These are phyloP conservation scores for Juncus effusus DNA, from an alignment of 176 grass and related monocot genomes.

Conservation along the genomic window DNA sequence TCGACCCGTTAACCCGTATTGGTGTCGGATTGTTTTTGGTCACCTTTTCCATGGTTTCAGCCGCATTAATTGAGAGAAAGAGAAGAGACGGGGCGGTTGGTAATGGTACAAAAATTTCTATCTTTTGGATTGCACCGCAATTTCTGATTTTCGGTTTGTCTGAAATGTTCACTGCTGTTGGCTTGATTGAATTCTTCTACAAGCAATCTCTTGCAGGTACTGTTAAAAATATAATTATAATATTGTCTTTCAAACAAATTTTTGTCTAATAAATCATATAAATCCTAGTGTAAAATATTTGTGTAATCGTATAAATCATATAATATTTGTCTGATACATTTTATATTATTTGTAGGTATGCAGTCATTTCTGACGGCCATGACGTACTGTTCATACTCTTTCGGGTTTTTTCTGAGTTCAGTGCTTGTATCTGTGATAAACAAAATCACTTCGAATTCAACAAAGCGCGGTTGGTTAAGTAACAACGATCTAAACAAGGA, in stretches of 20 bases:
- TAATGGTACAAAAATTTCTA: slow-evolving; percentile 29
- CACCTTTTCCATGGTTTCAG: slow-evolving; percentile 77
- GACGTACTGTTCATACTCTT: slow-evolving; percentile 96
- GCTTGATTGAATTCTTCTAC: slow-evolving; percentile 99
- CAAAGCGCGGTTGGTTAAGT: slow-evolving; percentile 54
- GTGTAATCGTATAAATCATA: too few species aligned
- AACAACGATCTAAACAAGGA: slow-evolving; percentile 84
- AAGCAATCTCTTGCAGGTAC: slow-evolving; percentile 61
- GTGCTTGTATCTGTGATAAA: slow-evolving; percentile 80
- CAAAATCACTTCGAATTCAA: slow-evolving; percentile 58
- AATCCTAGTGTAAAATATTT: too few species aligned
- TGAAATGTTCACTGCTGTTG: slow-evolving; percentile 98
- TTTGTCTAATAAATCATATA: too few species aligned
- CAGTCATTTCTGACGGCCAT: slow-evolving; percentile 93
- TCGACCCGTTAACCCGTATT: slow-evolving; percentile 81
- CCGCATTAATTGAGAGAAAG: slow-evolving; percentile 56
- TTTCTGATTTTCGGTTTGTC: slow-evolving; percentile 89
- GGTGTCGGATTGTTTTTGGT: slow-evolving; percentile 70
- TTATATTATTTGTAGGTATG: slow-evolving; percentile 38
- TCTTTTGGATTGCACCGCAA: slow-evolving; percentile 90
- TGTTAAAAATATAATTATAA: slow-evolving; percentile 2
- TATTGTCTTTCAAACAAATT: too few species aligned
- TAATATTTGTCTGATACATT: too few species aligned
- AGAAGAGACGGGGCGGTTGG: slow-evolving; percentile 38
- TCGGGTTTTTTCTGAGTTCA: slow-evolving; percentile 94